Percentiles rank a stretch among this genome's conserved stretches.
phyloP scores from a whole-genome alignment of 176 grass and related monocot species.

The Triticum dicoccoides region DNA sequence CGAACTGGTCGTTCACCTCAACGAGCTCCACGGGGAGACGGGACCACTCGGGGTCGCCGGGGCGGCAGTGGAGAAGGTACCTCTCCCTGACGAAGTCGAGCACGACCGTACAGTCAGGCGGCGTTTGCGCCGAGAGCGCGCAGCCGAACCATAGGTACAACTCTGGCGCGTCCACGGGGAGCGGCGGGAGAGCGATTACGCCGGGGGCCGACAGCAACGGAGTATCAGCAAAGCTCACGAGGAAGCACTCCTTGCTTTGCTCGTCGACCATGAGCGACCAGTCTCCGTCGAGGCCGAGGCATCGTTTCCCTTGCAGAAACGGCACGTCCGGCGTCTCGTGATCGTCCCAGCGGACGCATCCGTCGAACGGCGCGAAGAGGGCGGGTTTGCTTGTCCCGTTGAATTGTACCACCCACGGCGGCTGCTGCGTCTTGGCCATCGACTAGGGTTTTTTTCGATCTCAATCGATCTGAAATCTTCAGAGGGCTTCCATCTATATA shows the following conservation, averaged over 20 bases:
- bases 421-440: not conserved
- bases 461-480: no score
- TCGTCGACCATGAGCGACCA: not conserved
- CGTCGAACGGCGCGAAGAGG: not conserved
- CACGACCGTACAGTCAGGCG: no score
- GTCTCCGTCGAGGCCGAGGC: not conserved
- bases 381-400: not conserved
- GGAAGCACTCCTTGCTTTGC: not conserved
- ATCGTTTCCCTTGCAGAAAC: not conserved
- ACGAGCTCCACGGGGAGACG: no score
- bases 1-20: no score
- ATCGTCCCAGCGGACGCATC: not conserved
- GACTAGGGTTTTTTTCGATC: no score
- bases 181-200: not conserved
- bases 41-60: no score
- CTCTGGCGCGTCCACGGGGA: not conserved
- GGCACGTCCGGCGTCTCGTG: not conserved
- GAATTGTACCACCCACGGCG: not conserved
- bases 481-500: no score
- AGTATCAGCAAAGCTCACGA: not conserved
- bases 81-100: no score
- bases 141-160: not conserved
- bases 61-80: no score
- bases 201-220: no score
- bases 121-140: not conserved